phyloP scores from a whole-genome alignment of 176 grass and related monocot species.

The Typha latifolia region DNA sequence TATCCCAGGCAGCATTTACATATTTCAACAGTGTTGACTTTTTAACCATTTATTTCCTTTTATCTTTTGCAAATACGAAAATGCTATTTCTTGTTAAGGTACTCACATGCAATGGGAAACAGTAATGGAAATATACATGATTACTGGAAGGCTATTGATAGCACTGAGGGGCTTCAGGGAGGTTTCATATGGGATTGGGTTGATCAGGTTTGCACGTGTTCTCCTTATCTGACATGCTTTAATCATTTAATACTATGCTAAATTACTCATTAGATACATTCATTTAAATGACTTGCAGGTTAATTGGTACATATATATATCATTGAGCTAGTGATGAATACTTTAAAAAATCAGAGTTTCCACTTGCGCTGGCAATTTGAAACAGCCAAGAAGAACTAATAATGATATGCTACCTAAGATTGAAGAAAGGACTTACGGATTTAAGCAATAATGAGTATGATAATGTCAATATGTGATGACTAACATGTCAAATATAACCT shows the following conservation, averaged over 20 bases:
- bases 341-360: too few species aligned
- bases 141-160: constrained; percentile 89
- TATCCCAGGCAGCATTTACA: constrained; percentile 7
- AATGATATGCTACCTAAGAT: too few species aligned
- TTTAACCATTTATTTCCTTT: constrained; percentile 6
- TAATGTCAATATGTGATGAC: too few species aligned
- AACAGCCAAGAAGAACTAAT: too few species aligned
- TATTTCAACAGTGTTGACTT: constrained; percentile 18
- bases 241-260: background rate
- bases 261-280: too few species aligned
- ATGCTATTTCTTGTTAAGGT: constrained; percentile 30
- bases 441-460: too few species aligned
- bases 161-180: constrained; percentile 86
- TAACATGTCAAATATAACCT: too few species aligned
- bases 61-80: constrained; percentile 5
- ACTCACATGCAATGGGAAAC: constrained; percentile 98
- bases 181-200: constrained; percentile 99
- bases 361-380: too few species aligned
- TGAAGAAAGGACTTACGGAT: too few species aligned
- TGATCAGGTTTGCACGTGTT: constrained; percentile 52
- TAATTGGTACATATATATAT: too few species aligned
- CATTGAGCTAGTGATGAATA: too few species aligned
- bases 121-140: constrained; percentile 91
- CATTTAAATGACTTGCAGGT: too few species aligned
- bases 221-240: background rate